Evolutionary conservation across 768 basidiomycete species (phyloP).

Genomic region (Cyathus striatus): DNA sequence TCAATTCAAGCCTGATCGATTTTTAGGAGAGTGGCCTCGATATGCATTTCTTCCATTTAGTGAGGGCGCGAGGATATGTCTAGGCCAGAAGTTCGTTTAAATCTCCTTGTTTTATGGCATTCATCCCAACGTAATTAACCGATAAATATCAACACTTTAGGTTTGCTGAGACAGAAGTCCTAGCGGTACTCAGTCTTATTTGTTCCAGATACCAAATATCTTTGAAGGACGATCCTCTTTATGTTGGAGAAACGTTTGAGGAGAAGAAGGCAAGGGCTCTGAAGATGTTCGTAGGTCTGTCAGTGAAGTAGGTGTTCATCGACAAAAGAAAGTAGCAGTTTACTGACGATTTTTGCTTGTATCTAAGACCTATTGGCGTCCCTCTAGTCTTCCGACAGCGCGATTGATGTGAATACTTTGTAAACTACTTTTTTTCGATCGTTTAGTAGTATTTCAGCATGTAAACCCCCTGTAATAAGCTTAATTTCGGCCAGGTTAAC

Average conservation of each 20-base stretch:
- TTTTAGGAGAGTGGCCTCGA: conserved; percentile 37
- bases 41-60: conserved; percentile 48
- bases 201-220: conserved; percentile 32
- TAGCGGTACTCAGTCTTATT: conserved; percentile 36
- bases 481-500: too few species aligned
- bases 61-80: conserved; percentile 31
- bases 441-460: too few species aligned
- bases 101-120: not conserved
- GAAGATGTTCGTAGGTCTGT: not conserved
- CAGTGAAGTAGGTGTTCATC: conserved; percentile 1
- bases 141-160: conserved; percentile 12
- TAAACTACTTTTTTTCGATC: too few species aligned
- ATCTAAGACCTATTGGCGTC: not conserved
- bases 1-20: conserved; percentile 34
- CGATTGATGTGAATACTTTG: too few species aligned
- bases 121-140: not conserved
- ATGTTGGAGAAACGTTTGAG: conserved; percentile 31
- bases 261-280: conserved; percentile 29
- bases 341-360: not conserved
- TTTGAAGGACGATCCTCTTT: conserved; percentile 35
- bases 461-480: too few species aligned
- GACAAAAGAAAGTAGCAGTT: not conserved
- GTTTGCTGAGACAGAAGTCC: conserved; percentile 38
- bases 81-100: conserved; percentile 26
- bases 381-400: conserved; percentile 2